These are phyloP conservation scores for Agaricus sinodeliciosus DNA, from an alignment of 768 basidiomycete species.

Conservation along the genomic window DNA sequence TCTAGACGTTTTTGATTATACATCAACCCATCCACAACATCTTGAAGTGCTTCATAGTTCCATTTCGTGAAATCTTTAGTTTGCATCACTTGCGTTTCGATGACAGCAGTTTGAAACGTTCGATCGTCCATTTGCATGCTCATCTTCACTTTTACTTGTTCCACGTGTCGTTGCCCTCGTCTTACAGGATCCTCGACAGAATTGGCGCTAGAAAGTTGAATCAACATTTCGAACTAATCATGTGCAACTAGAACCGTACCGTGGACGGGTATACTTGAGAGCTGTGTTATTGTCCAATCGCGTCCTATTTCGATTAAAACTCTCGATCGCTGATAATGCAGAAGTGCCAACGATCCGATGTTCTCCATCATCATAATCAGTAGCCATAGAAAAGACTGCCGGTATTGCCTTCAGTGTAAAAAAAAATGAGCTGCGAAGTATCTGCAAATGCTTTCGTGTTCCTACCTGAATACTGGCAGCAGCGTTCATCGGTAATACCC, in stretches of 20 bases:
- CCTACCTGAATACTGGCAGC: conserved; percentile 82
- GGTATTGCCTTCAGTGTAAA: conserved; percentile 59
- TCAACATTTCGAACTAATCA: not conserved
- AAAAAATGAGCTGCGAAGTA: not conserved
- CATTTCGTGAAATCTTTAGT: conserved; percentile 88
- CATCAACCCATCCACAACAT: conserved; percentile 87
- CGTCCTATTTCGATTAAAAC: conserved; percentile 84
- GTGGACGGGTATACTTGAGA: conserved; percentile 52
- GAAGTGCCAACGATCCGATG: conserved; percentile 80
- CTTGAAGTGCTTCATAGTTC: conserved; percentile 86
- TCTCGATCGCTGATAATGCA: conserved; percentile 83
- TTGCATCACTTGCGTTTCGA: conserved; percentile 86
- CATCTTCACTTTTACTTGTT: conserved; percentile 83
- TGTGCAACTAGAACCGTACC: conserved; percentile 34
- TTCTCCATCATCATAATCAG: conserved; percentile 70
- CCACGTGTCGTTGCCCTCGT: conserved; percentile 84
- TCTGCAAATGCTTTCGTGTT: not conserved
- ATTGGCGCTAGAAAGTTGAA: conserved; percentile 45
- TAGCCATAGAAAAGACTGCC: conserved; percentile 77
- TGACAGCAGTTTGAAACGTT: conserved; percentile 75
- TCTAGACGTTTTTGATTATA: conserved; percentile 89
- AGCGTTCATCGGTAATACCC: conserved; percentile 72
- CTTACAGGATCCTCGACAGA: conserved; percentile 82
- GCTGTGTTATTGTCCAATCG: conserved; percentile 52
- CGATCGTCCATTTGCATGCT: conserved; percentile 95